Conservation (phyloP, 2,329 filamentous ascomycete species). For the Lachnellula suecica region DNA sequence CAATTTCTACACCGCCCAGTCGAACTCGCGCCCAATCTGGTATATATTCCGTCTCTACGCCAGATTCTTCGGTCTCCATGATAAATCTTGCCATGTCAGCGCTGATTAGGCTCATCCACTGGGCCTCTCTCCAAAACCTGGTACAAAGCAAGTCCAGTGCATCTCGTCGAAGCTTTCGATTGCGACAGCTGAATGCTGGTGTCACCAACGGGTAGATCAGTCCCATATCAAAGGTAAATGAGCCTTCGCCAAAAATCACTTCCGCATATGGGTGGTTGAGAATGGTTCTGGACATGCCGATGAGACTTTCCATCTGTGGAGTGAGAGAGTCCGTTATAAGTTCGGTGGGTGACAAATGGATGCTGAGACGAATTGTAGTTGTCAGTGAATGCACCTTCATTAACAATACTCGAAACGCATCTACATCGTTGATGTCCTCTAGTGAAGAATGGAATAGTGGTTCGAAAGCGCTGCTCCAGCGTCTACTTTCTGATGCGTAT, state of each 20-base stretch:
- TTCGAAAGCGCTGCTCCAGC: conserved; percentile 22
- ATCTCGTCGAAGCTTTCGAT: conserved; percentile 20
- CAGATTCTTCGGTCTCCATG: conserved; percentile 27
- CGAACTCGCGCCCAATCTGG: conserved; percentile 20
- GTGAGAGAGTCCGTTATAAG: conserved; percentile 21
- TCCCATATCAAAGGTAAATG: conserved; percentile 23
- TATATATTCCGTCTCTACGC: conserved; percentile 19
- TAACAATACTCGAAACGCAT: conserved; percentile 12
- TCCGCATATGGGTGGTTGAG: conserved; percentile 11
- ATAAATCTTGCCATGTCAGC: conserved; percentile 21
- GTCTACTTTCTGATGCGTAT: conserved; percentile 16
- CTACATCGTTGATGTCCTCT: conserved; percentile 6
- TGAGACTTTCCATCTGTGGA: conserved; percentile 15
- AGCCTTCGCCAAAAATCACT: conserved; percentile 13
- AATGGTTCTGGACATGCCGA: conserved; percentile 13
- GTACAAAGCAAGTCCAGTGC: conserved; percentile 18
- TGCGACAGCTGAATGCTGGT: conserved; percentile 20
- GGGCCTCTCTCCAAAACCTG: conserved; percentile 19
- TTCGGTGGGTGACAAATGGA: conserved; percentile 18
- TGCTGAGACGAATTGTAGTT: conserved; percentile 12
- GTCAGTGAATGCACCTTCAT: conserved; percentile 22
- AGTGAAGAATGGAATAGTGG: conserved; percentile 14
- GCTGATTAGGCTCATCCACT: conserved; percentile 13
- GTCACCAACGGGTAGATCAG: conserved; percentile 21
- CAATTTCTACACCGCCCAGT: conserved; percentile 12